phyloP scores from a whole-genome alignment of 192 early-diverging fungal genomes.

The Irineochytrium annulatum region DNA sequence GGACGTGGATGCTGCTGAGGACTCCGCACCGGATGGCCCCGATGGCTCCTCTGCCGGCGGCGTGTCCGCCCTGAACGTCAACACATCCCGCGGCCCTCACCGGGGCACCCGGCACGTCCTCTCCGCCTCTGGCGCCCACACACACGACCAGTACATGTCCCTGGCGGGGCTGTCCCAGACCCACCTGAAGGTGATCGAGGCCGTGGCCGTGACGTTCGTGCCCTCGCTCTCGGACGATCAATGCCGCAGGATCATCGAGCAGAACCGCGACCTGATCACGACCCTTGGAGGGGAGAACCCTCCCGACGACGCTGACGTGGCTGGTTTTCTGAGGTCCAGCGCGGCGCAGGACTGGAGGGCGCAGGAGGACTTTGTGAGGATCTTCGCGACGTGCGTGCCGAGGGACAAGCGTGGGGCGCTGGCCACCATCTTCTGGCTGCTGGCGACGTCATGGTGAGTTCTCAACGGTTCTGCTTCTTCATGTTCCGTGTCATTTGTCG shows the following conservation, averaged over 20 bases:
- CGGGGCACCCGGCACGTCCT: neutral
- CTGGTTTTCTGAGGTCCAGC: neutral
- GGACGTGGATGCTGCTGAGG: neutral
- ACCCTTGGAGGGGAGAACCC: neutral
- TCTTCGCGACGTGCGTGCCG: neutral
- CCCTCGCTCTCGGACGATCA: neutral
- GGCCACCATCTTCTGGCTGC: neutral
- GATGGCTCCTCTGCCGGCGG: too few relatives aligned
- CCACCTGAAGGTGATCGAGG: neutral
- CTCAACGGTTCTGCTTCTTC: too few relatives aligned
- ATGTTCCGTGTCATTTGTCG: too few relatives aligned
- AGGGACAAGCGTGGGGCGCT: neutral
- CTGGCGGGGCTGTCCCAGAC: neutral
- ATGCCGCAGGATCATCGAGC: neutral
- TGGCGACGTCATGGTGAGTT: neutral
- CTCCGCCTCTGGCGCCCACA: neutral
- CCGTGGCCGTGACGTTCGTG: slow-evolving; percentile 1
- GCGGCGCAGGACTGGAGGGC: neutral
- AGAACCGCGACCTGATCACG: neutral
- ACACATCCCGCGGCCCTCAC: neutral
- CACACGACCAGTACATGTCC: neutral
- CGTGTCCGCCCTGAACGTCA: neutral
- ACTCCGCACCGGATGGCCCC: neutral
- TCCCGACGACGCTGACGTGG: slow-evolving; percentile 1
- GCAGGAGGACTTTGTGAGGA: neutral